Evolutionary conservation across 1,284 basidiomycete species (phyloP).

Genomic region (Mycosarcoma maydis): DNA sequence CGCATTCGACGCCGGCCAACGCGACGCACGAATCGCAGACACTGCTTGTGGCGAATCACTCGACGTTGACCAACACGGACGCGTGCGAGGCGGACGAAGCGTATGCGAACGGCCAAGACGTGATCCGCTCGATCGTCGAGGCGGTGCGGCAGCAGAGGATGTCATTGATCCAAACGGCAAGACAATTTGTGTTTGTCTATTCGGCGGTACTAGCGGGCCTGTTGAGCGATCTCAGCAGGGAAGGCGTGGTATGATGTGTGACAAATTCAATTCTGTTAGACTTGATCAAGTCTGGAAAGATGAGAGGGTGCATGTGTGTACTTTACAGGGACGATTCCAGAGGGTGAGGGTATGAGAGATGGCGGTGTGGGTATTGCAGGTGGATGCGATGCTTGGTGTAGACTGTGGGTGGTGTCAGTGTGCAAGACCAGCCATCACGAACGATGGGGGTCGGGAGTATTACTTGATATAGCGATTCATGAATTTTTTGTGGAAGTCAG

Average conservation of each 20-base stretch:
- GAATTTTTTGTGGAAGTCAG: slow-evolving; percentile 65
- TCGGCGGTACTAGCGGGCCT: slow-evolving; percentile 55
- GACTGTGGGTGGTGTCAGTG: too few species aligned
- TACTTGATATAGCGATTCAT: slow-evolving; percentile 61
- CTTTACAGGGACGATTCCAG: too few species aligned
- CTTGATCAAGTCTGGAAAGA: too few species aligned
- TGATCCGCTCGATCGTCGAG: slow-evolving; percentile 39
- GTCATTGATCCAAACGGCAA: slow-evolving; percentile 61
- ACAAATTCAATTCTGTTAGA: too few species aligned
- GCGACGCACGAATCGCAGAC: slow-evolving; percentile 1
- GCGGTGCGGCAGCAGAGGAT: slow-evolving; percentile 63
- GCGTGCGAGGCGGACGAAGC: slow-evolving; percentile 15
- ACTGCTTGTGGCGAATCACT: not conserved
- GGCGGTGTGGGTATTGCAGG: too few species aligned
- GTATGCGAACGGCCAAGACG: slow-evolving; percentile 30
- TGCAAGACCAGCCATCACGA: too few species aligned
- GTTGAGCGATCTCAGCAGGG: slow-evolving; percentile 38
- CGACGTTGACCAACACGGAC: not conserved
- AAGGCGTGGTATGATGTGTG: slow-evolving; percentile 18
- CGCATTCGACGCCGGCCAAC: slow-evolving; percentile 10
- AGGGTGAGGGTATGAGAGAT: too few species aligned
- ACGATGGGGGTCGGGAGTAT: not conserved
- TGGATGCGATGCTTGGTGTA: too few species aligned
- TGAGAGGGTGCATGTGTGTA: too few species aligned
- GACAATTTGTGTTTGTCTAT: slow-evolving; percentile 65